Evolutionary conservation across 495 filamentous ascomycete species (phyloP).

Genomic region (Cairneyella variabilis): DNA sequence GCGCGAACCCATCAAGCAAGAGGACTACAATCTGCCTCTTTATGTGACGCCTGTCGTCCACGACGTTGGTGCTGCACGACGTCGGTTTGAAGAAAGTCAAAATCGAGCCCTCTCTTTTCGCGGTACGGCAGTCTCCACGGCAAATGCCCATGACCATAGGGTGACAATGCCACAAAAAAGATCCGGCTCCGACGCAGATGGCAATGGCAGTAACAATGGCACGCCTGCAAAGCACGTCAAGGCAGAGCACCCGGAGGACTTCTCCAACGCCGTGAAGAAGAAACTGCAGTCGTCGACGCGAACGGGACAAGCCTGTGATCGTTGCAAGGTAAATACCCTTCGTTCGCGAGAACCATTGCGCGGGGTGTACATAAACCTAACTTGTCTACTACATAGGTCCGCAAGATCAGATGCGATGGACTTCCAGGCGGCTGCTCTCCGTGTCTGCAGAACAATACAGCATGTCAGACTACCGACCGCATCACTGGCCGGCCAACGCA

Average conservation of each 20-base stretch:
- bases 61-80: constrained; percentile 61
- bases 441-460: constrained; percentile 64
- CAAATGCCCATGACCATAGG: no score
- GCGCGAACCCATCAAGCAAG: constrained; percentile 5
- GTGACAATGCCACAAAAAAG: constrained; percentile 25
- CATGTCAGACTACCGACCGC: constrained; percentile 79
- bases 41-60: constrained; percentile 27
- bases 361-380: not conserved
- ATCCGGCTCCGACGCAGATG: not conserved
- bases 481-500: constrained; percentile 77
- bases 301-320: constrained; percentile 85
- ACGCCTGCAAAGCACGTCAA: constrained; percentile 36
- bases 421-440: constrained; percentile 68
- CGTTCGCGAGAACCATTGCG: not conserved
- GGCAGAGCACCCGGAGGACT: constrained; percentile 55
- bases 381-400: constrained; percentile 46
- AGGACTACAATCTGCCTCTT: constrained; percentile 4
- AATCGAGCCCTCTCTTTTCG: not conserved
- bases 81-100: constrained; percentile 33
- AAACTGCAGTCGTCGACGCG: constrained; percentile 59
- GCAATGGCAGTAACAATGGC: constrained; percentile 9
- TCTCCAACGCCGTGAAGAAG: constrained; percentile 64
- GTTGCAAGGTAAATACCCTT: constrained; percentile 65
- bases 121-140: constrained; percentile 1
- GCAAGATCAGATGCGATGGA: constrained; percentile 82